A percentile compares a stretch with the other conserved stretches of the same genome.
These are phyloP conservation scores for Gyromitra esculenta DNA, from an alignment of 2,329 filamentous ascomycete species.

Conservation along the genomic window DNA sequence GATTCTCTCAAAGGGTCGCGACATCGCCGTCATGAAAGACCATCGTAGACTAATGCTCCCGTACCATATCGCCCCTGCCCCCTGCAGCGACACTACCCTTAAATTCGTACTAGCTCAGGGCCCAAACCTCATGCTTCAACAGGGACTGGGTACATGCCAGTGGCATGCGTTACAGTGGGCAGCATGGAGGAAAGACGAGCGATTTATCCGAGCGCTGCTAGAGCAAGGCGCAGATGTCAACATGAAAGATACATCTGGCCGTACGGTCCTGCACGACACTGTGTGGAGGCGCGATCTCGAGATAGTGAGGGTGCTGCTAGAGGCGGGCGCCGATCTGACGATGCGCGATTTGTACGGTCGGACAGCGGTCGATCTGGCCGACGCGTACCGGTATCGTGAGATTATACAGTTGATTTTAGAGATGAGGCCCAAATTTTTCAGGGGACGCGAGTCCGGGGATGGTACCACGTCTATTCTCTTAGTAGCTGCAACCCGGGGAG, in stretches of 20 bases:
- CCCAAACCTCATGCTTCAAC: constrained; percentile 7
- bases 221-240: constrained; percentile 20
- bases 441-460: not conserved
- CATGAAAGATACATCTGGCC: constrained; percentile 13
- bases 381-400: constrained; percentile 8
- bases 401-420: constrained; percentile 17
- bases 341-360: constrained; percentile 12
- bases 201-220: constrained; percentile 15
- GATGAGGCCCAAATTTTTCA: not conserved
- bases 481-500: not conserved
- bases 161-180: constrained; percentile 34
- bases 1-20: constrained; percentile 8
- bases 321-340: not conserved
- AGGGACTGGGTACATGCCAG: not conserved
- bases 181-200: constrained; percentile 5
- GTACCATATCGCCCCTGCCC: constrained; percentile 19
- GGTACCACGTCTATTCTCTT: not conserved
- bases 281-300: constrained; percentile 10
- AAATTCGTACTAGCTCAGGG: constrained; percentile 26
- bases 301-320: not conserved
- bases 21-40: constrained; percentile 30
- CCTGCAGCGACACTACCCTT: constrained; percentile 6
- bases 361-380: constrained; percentile 17
- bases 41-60: constrained; percentile 8
- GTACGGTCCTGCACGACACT: constrained; percentile 21